phyloP scores from a whole-genome alignment of 306 rosid genomes.

The Mucuna pruriens region DNA sequence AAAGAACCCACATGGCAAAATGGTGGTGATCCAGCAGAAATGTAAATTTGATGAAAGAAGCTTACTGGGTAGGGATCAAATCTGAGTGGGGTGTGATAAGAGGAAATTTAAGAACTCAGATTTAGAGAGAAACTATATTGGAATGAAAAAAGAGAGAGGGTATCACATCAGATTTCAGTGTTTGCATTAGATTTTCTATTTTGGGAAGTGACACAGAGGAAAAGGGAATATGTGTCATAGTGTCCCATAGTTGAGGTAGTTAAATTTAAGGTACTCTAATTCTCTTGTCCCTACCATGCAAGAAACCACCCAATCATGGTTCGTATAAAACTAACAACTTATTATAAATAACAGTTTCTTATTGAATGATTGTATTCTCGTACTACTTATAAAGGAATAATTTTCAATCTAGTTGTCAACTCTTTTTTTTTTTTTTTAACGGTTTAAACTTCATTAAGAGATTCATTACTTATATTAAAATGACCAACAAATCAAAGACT shows the following conservation, averaged over 20 bases:
- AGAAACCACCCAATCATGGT: not conserved
- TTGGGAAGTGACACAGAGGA: slow-evolving; percentile 29
- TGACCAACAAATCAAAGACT: too few species aligned
- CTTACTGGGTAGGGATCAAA: slow-evolving; percentile 42
- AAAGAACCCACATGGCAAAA: slow-evolving; percentile 36
- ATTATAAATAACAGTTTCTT: too few species aligned
- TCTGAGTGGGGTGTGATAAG: slow-evolving; percentile 25
- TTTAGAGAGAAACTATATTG: slow-evolving; percentile 27
- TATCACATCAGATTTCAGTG: slow-evolving; percentile 41
- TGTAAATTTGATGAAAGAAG: not conserved
- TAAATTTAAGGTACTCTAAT: slow-evolving; percentile 4
- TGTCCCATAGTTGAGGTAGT: slow-evolving; percentile 40
- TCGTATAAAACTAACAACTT: too few species aligned
- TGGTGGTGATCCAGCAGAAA: slow-evolving; percentile 29
- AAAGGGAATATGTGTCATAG: slow-evolving; percentile 35
- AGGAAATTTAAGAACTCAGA: slow-evolving; percentile 33
- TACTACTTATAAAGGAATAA: too few species aligned
- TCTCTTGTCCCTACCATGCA: not conserved
- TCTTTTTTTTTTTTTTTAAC: too few species aligned
- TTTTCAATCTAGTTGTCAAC: too few species aligned
- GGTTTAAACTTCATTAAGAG: too few species aligned
- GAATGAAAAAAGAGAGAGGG: not conserved
- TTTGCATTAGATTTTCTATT: slow-evolving; percentile 36
- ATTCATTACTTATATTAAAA: too few species aligned
- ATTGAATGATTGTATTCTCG: too few species aligned